These are phyloP conservation scores for Fusarium staphyleae DNA, from an alignment of 2,329 filamentous ascomycete species.

Conservation along the genomic window DNA sequence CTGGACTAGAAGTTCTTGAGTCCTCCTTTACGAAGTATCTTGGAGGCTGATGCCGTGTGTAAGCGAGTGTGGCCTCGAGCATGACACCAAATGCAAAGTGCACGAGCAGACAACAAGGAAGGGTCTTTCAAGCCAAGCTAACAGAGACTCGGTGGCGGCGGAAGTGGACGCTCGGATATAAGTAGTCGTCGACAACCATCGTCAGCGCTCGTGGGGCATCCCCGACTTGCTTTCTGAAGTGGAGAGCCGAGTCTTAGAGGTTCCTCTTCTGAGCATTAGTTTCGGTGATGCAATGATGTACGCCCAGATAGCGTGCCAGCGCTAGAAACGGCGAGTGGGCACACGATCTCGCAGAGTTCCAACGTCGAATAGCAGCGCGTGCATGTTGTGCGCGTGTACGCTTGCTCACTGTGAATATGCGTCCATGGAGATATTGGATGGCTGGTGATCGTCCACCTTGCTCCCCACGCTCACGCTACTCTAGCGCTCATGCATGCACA, in stretches of 20 bases:
- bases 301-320: constrained; percentile 8
- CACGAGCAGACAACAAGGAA: background rate
- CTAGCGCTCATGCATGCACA: constrained; percentile 24
- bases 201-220: constrained; percentile 19
- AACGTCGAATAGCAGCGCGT: constrained; percentile 5
- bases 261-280: constrained; percentile 18
- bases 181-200: constrained; percentile 20
- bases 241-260: constrained; percentile 9
- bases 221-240: background rate
- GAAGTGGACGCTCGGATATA: constrained; percentile 19
- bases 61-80: constrained; percentile 25
- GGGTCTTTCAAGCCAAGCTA: constrained; percentile 15
- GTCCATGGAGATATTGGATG: constrained; percentile 5
- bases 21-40: background rate
- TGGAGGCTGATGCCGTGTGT: constrained; percentile 14
- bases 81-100: constrained; percentile 8
- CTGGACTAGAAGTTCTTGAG: background rate
- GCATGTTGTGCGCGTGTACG: constrained; percentile 13
- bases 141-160: background rate
- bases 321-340: constrained; percentile 22
- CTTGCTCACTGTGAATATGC: constrained; percentile 10
- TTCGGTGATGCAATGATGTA: constrained; percentile 25
- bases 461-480: constrained; percentile 22
- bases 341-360: constrained; percentile 23
- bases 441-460: background rate